phyloP scores from a whole-genome alignment of 441 rosid species.

The Syzygium syzygioides region DNA sequence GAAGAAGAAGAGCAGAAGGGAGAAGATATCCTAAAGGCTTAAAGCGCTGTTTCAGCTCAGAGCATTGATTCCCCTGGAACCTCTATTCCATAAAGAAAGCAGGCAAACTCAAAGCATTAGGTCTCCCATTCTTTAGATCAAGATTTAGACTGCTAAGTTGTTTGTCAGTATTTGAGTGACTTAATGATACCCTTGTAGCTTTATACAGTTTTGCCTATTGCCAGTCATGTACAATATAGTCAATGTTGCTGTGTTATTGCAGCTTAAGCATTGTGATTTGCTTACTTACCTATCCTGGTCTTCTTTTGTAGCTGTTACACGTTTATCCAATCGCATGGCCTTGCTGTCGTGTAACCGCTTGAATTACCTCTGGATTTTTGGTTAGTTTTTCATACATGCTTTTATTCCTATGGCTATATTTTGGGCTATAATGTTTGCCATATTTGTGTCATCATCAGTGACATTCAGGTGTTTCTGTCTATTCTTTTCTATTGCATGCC shows the following conservation, averaged over 20 bases:
- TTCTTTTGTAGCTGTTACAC: not conserved
- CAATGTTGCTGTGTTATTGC: not conserved
- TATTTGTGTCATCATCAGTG: conserved; percentile 23
- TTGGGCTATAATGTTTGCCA: conserved; percentile 30
- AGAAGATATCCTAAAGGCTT: too few species aligned
- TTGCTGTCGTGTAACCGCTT: not conserved
- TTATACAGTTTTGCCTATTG: not conserved
- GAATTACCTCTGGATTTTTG: not conserved
- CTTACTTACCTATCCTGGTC: not conserved
- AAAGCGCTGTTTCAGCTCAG: too few species aligned
- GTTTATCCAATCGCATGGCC: not conserved
- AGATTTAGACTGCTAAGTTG: not conserved
- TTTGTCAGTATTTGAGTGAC: not conserved
- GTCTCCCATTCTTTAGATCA: too few species aligned
- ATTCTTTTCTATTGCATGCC: conserved; percentile 20
- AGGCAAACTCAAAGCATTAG: too few species aligned
- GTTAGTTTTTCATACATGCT: conserved; percentile 20
- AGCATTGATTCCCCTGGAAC: too few species aligned
- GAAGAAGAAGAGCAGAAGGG: too few species aligned
- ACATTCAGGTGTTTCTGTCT: conserved; percentile 24
- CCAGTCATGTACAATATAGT: not conserved
- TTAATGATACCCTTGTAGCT: not conserved
- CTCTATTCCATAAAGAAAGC: too few species aligned
- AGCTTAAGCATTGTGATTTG: not conserved
- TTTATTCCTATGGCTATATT: conserved; percentile 38